These are phyloP conservation scores for Fragosphaeria purpurea DNA, from an alignment of 2,329 filamentous ascomycete species.

Conservation along the genomic window DNA sequence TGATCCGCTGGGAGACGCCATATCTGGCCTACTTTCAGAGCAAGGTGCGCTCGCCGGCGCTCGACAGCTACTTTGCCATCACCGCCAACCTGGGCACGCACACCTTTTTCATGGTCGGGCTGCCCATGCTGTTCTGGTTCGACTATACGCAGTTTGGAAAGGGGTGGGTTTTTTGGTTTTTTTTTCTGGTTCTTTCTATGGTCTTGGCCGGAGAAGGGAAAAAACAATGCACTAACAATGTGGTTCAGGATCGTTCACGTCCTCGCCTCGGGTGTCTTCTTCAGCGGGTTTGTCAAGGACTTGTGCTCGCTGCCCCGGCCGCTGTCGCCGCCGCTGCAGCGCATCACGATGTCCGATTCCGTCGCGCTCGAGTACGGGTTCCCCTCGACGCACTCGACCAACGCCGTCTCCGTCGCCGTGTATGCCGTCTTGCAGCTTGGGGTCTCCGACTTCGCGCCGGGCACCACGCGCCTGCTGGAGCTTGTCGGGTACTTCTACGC, in stretches of 20 bases:
- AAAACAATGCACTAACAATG: no score
- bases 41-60: constrained; percentile 65
- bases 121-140: constrained; percentile 96
- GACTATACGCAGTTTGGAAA: constrained; percentile 77
- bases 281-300: constrained; percentile 91
- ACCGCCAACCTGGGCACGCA: constrained; percentile 95
- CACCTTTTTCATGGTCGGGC: constrained; percentile 94
- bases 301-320: constrained; percentile 85
- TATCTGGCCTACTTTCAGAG: constrained; percentile 83
- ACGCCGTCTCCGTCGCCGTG: constrained; percentile 86
- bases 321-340: constrained; percentile 78
- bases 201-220: no score
- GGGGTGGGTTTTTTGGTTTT: constrained; percentile 50
- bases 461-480: constrained; percentile 54
- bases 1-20: constrained; percentile 90
- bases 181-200: background rate
- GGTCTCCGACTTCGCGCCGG: constrained; percentile 50
- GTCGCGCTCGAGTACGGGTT: constrained; percentile 95
- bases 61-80: constrained; percentile 95
- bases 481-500: constrained; percentile 72
- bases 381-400: constrained; percentile 92
- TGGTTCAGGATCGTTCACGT: constrained; percentile 56
- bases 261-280: constrained; percentile 68
- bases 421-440: constrained; percentile 62
- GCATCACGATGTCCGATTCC: constrained; percentile 96